Conservation (phyloP, 768 basidiomycete species). For the Crucibulum laeve region DNA sequence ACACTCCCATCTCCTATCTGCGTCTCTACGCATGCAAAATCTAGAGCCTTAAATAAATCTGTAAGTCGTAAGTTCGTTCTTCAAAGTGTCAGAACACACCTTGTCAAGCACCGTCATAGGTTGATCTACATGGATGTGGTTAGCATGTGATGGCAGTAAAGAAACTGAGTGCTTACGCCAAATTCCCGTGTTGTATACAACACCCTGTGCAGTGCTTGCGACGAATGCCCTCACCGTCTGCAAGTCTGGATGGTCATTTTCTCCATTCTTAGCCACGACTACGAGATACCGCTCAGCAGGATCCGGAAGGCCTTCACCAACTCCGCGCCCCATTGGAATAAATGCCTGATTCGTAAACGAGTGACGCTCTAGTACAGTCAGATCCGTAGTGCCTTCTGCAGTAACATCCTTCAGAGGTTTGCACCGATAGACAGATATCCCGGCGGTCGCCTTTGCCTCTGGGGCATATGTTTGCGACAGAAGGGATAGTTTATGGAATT, state of each 20-base stretch:
- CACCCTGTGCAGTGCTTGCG: constrained; percentile 77
- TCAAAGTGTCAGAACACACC: constrained; percentile 31
- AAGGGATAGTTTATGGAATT: constrained; percentile 90
- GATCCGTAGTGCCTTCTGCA: constrained; percentile 43
- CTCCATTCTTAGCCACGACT: constrained; percentile 78
- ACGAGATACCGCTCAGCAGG: constrained; percentile 68
- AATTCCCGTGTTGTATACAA: constrained; percentile 76
- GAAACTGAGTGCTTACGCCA: constrained; percentile 72
- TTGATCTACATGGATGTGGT: constrained; percentile 58
- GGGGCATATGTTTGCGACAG: constrained; percentile 63
- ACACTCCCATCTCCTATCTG: constrained; percentile 79
- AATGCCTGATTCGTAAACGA: constrained; percentile 89
- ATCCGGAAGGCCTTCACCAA: constrained; percentile 41
- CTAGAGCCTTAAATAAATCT: constrained; percentile 48
- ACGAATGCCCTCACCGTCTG: constrained; percentile 75
- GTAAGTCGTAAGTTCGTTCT: constrained; percentile 14
- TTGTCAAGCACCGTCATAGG: constrained; percentile 82
- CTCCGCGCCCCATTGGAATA: constrained; percentile 81
- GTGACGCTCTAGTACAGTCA: constrained; percentile 86
- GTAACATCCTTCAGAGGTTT: constrained; percentile 45
- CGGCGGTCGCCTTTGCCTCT: constrained; percentile 51
- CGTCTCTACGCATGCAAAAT: constrained; percentile 88
- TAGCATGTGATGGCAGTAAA: constrained; percentile 2
- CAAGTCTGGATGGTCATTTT: constrained; percentile 74
- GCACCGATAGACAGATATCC: constrained; percentile 83